Evolutionary conservation across 2,329 filamentous ascomycete genomes (phyloP), one percentile per base, ranked within the genome.

Genomic region (Lachnellula arida): DNA sequence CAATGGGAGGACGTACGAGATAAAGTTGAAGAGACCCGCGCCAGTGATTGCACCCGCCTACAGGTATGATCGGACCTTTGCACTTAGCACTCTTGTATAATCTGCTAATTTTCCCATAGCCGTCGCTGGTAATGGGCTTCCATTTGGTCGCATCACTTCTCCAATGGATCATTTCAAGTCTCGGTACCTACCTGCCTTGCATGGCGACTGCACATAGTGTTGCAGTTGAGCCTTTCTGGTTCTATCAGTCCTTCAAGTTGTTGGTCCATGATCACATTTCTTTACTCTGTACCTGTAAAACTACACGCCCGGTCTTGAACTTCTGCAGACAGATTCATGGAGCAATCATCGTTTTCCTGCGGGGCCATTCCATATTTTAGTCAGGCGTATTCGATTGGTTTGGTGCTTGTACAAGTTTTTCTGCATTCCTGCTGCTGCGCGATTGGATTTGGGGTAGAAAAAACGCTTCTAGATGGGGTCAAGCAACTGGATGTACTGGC

Each of bases 1-100:
- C 47, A 60, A 52, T 46, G 56, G 55, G 40, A 63, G 59, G 50
- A 61, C 61, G 14, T 49, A 47, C 17, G 67, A 67, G 37, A 61
- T 63, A 48, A 72, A 68, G 55, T 54, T 63, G n/a, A 73, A 71
- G 63, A 67, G 69, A 50, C 69, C 68, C 25, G 69, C 71, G 54
- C 73, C 73, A n/a, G 64, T 70, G 19, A 71, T 74, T 42, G 72
- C 68, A 11, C 70, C 66, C 55, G 73, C 73, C 51, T 75, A 75
- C 51, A 68, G 66, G 68, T 67, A 65, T 55, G 57, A 54, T n/a
- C 47, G 39, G 34, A 32, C 15, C 51, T 28, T 49, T 46, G 35
- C 15, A 22, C 15, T 7, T 56, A 54, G 53, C 19, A 11, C 11
- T 62, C 61, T 54, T 60, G 60, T 52, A 32, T 11, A 32, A 32